Percentiles rank a stretch among this genome's conserved stretches.
Evolutionary conservation across 192 early-diverging fungal species (phyloP).

Genomic region (Tieghemiomyces parasiticus): DNA sequence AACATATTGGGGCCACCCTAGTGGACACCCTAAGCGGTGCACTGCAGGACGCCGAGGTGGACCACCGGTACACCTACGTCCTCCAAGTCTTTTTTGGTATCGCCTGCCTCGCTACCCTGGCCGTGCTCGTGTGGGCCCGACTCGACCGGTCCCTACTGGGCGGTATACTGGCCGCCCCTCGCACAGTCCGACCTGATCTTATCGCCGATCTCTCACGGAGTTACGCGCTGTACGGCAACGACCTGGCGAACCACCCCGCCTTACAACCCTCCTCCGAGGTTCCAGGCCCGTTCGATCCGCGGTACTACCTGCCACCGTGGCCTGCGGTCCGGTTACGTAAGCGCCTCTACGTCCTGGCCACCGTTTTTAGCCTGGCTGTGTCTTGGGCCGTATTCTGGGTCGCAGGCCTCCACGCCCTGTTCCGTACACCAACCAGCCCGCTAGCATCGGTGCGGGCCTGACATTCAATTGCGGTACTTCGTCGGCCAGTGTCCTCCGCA

Average conservation of each 20-base stretch:
- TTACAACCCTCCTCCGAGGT: neutral
- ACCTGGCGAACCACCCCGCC: neutral
- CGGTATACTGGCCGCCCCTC: neutral
- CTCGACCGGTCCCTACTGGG: neutral
- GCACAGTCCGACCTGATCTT: neutral
- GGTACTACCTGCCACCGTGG: neutral
- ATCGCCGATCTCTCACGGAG: neutral
- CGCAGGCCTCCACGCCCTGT: too few relatives aligned
- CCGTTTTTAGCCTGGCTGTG: neutral
- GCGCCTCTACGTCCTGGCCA: neutral
- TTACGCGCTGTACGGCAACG: neutral
- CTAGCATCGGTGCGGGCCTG: too few relatives aligned
- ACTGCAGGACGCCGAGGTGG: conserved; percentile 2
- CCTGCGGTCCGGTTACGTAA: neutral
- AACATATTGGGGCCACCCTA: conserved; percentile 4
- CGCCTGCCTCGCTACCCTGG: neutral
- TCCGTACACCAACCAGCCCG: too few relatives aligned
- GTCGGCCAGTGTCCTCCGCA: too few relatives aligned
- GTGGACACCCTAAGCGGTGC: conserved; percentile 3
- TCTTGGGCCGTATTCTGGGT: neutral
- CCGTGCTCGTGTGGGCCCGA: neutral
- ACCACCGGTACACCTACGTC: conserved; percentile 6
- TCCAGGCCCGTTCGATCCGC: neutral
- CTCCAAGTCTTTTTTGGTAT: neutral
- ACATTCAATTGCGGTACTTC: too few relatives aligned